Conservation (phyloP, 176 grass and related monocot species). For the Lolium rigidum region DNA sequence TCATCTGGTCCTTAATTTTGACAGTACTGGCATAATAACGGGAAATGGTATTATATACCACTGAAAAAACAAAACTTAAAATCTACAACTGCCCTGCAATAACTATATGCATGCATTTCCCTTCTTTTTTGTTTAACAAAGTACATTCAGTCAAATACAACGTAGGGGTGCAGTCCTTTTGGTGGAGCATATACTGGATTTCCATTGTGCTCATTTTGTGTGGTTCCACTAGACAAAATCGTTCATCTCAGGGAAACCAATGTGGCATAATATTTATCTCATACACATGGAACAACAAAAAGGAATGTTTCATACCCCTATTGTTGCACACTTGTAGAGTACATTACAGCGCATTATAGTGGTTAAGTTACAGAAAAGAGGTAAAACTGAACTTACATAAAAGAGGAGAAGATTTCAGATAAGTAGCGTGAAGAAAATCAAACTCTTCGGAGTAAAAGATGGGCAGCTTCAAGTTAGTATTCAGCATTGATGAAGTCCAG, state of each 20-base stretch:
- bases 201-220: conserved; percentile 14
- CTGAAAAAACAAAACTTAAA: background rate
- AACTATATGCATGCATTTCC: background rate
- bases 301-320: background rate
- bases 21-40: background rate
- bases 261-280: conserved; percentile 1
- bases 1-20: background rate
- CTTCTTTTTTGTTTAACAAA: background rate
- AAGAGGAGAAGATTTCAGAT: background rate
- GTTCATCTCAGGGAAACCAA: background rate
- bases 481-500: background rate
- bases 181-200: background rate
- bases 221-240: background rate
- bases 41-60: background rate
- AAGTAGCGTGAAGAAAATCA: background rate
- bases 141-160: background rate
- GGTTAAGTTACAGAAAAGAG: background rate
- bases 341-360: background rate
- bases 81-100: background rate
- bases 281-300: background rate
- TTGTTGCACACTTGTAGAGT: background rate
- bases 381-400: background rate
- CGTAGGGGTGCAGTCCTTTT: background rate
- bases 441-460: background rate
- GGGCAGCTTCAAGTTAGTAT: background rate